A percentile compares a stretch with the other conserved stretches of the same genome.
Evolutionary conservation across 768 basidiomycete species (phyloP).

Genomic region (Agaricus bisporus): DNA sequence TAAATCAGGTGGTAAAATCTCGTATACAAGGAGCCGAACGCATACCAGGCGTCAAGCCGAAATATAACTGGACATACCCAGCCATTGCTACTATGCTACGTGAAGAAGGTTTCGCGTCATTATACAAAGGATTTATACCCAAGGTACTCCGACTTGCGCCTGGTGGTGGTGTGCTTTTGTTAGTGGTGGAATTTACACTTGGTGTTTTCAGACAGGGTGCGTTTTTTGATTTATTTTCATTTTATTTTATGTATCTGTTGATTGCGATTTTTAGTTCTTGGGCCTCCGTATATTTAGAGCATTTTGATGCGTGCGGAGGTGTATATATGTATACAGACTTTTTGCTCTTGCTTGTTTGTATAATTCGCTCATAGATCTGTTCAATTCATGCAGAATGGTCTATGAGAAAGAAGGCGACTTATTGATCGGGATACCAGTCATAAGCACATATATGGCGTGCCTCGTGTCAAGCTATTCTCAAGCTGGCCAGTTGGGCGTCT

Average conservation of each 20-base stretch:
- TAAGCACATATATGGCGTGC: no score
- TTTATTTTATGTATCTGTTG: not conserved
- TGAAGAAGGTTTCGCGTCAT: constrained; percentile 79
- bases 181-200: constrained; percentile 89
- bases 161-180: constrained; percentile 87
- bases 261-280: constrained; percentile 31
- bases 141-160: constrained; percentile 95
- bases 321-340: not conserved
- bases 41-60: constrained; percentile 65
- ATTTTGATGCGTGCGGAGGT: not conserved
- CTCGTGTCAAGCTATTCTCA: no score
- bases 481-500: no score
- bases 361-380: no score
- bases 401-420: no score
- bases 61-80: constrained; percentile 96
- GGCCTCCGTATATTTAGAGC: constrained; percentile 44
- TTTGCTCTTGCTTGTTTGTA: no score
- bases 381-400: no score
- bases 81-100: constrained; percentile 75
- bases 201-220: constrained; percentile 69
- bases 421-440: no score
- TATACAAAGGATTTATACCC: constrained; percentile 94
- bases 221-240: constrained; percentile 13
- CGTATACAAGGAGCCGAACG: constrained; percentile 79
- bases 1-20: constrained; percentile 82